Evolutionary conservation across 2,329 filamentous ascomycete genomes (phyloP), one percentile per base, ranked within the genome.

Genomic region (Pestalotiopsis sp.): DNA sequence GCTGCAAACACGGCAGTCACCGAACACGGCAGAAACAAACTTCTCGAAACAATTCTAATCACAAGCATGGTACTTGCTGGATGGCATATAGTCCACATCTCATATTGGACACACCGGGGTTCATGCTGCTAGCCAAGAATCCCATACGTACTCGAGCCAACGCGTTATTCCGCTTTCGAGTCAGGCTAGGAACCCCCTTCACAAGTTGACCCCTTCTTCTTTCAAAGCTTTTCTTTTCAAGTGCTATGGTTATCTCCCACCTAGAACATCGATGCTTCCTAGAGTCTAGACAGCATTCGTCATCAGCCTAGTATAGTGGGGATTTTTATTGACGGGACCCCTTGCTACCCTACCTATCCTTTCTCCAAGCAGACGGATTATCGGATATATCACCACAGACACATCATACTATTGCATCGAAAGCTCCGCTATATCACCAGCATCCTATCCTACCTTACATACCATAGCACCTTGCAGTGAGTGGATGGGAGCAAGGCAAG

Each of bases 241-340:
- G 45, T 20, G 20, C 20, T 52, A 52, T 52, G 17, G 45, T 52
- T 23, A 36, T 36, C 31, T 52, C 45, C 45, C 45, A 52, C 17
- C 45, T 36, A 36, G 31, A 36, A n/a, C 14, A 52, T 52, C 45
- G 45, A 17, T 52, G 45, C 57, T 23, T 36, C 14, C 23, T 59
- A 36, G 23, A 59, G 23, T 59, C 57, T 59, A 36, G 23, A 59
- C 57, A 62, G 59, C 31, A 62, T 62, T 62, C 59, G 59, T 62
- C 59, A 62, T 20, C 59, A 59, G 57, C 31, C 59, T 20, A 40
- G 36, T 40, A 40, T 36, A 20, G 59, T 62, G 59, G 59, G 23
- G 36, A 36, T 27, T 27, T 9, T 31, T 17, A 17, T n/a, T 62
- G 45, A n/a, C 59, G 25, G 25, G 38, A 62, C 17, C 36, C 31